Conservation (phyloP, 2,329 filamentous ascomycete species). For the Hypoxylon sp. region DNA sequence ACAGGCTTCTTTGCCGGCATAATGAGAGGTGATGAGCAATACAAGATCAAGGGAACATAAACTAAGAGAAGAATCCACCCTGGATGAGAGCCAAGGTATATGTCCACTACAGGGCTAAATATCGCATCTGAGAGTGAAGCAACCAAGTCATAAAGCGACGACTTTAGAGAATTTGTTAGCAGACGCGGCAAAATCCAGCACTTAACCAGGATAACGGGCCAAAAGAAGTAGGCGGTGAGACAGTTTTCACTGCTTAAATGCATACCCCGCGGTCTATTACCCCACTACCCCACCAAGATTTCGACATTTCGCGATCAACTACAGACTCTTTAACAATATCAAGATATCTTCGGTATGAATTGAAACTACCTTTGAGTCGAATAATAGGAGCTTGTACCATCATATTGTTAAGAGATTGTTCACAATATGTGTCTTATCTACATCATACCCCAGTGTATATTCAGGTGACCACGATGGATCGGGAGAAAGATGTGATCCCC, state of each 20-base stretch:
- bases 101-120: too few relatives aligned
- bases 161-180: slow-evolving; percentile 15
- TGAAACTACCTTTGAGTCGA: neutral
- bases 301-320: too few relatives aligned
- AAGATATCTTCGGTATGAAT: neutral
- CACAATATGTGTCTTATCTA: slow-evolving; percentile 7
- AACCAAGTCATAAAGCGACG: slow-evolving; percentile 12
- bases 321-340: too few relatives aligned
- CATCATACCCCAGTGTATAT: slow-evolving; percentile 8
- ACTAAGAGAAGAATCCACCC: too few relatives aligned
- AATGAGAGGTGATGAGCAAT: neutral
- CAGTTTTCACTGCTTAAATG: neutral
- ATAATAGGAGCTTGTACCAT: neutral
- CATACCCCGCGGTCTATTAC: slow-evolving; percentile 12
- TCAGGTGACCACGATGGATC: slow-evolving; percentile 37
- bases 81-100: neutral
- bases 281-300: slow-evolving; percentile 24
- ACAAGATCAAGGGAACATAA: neutral
- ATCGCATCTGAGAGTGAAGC: neutral
- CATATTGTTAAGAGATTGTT: neutral
- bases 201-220: slow-evolving; percentile 1
- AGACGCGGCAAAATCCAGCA: slow-evolving; percentile 2
- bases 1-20: slow-evolving; percentile 31
- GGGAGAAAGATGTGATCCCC: slow-evolving; percentile 29
- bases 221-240: slow-evolving; percentile 12